Conservation (phyloP, 257 asterid species). For the Phtheirospermum japonicum region DNA sequence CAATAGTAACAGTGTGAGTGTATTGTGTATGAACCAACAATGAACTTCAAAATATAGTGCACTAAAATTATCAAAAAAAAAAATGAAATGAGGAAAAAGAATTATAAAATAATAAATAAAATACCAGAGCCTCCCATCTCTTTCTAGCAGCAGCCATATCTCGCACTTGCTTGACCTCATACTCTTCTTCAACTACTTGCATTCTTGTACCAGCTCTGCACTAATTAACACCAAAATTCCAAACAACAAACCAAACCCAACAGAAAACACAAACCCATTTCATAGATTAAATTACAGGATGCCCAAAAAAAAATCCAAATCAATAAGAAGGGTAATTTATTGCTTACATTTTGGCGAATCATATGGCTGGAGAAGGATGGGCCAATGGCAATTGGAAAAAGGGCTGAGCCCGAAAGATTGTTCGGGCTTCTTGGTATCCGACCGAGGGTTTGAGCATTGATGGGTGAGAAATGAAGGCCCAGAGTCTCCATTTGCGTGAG, state of each 20-base stretch:
- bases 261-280: conserved; percentile 20
- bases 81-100: background rate
- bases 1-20: too few relatives aligned
- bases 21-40: too few relatives aligned
- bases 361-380: conserved; percentile 33
- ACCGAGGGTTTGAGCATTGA: conserved; percentile 35
- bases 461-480: conserved; percentile 42
- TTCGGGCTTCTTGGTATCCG: conserved; percentile 35
- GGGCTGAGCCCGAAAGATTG: conserved; percentile 34
- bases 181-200: conserved; percentile 85
- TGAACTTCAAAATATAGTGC: background rate
- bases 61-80: background rate
- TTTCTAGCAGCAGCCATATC: conserved; percentile 97
- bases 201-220: conserved; percentile 45
- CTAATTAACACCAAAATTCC: conserved; percentile 36
- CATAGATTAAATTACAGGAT: conserved; percentile 17
- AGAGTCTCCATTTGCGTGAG: conserved; percentile 45
- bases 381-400: conserved; percentile 28
- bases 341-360: conserved; percentile 38
- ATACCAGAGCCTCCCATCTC: conserved; percentile 98
- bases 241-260: background rate
- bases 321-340: background rate
- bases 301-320: background rate
- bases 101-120: background rate
- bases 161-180: conserved; percentile 84